A percentile compares a stretch with the other conserved stretches of the same genome.
phyloP scores from a whole-genome alignment of 768 basidiomycete species.

The Podaxis sp. region DNA sequence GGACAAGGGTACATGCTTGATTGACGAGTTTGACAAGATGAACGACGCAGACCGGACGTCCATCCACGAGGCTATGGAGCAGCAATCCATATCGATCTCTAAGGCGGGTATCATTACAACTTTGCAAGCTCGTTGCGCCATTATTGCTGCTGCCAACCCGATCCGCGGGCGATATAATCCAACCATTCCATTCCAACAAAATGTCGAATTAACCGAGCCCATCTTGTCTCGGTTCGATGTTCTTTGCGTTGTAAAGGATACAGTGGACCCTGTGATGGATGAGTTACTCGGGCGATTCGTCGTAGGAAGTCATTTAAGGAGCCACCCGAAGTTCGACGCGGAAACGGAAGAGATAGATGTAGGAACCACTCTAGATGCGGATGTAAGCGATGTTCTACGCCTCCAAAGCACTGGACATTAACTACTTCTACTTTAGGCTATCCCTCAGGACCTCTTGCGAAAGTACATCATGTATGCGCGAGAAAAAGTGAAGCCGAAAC shows the following conservation, averaged over 20 bases:
- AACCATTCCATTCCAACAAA: constrained; percentile 96
- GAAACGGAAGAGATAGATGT: constrained; percentile 91
- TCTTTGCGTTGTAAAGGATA: constrained; percentile 96
- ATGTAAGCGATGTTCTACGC: constrained; percentile 51
- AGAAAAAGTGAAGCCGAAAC: constrained; percentile 87
- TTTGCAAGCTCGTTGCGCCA: constrained; percentile 94
- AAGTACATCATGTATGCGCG: constrained; percentile 99
- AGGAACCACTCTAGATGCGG: constrained; percentile 83
- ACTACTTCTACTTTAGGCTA: constrained; percentile 53
- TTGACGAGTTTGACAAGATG: constrained; percentile 99
- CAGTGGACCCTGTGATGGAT: constrained; percentile 94
- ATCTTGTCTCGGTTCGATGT: constrained; percentile 98
- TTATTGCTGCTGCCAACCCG: constrained; percentile 97
- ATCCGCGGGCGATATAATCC: constrained; percentile 97
- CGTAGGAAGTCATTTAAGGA: constrained; percentile 93
- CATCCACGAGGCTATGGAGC: constrained; percentile 99
- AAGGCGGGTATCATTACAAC: constrained; percentile 99
- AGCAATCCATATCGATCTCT: constrained; percentile 98
- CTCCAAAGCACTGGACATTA: constrained; percentile 1
- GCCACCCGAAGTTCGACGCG: constrained; percentile 88
- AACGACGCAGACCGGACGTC: constrained; percentile 97
- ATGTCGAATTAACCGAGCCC: constrained; percentile 97
- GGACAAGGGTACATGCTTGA: constrained; percentile 95
- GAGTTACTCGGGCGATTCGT: constrained; percentile 96
- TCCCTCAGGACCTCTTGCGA: constrained; percentile 91